A percentile compares a stretch with the other conserved stretches of the same genome.
These are phyloP conservation scores for Francoa sonchifolia DNA, from an alignment of 441 rosid species.

Conservation along the genomic window DNA sequence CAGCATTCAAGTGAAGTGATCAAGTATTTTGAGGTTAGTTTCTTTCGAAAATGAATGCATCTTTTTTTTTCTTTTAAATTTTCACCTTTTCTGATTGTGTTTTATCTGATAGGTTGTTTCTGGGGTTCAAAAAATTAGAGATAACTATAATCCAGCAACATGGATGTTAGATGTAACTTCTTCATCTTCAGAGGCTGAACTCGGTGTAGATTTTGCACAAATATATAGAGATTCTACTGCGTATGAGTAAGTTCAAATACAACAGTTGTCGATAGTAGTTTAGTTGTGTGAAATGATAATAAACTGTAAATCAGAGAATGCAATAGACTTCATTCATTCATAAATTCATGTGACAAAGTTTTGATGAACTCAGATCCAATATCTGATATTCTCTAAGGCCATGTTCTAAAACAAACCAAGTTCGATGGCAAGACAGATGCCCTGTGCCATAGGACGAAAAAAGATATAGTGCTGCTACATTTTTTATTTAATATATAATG, in stretches of 20 bases:
- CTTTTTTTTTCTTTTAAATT: neutral
- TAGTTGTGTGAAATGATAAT: neutral
- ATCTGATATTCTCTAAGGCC: no score
- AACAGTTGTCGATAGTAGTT: neutral
- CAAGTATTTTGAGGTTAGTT: constrained; percentile 63
- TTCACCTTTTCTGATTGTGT: neutral
- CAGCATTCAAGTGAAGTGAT: constrained; percentile 52
- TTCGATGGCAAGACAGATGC: no score
- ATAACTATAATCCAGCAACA: constrained; percentile 64
- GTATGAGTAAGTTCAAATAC: constrained; percentile 21
- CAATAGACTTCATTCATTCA: no score
- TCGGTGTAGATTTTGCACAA: constrained; percentile 33
- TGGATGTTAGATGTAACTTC: constrained; percentile 84
- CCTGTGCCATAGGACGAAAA: no score
- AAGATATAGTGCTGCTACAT: no score
- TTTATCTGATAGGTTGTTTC: constrained; percentile 54
- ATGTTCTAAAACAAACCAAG: no score
- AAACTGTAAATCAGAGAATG: no score
- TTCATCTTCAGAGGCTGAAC: constrained; percentile 31
- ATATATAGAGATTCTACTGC: constrained; percentile 32
- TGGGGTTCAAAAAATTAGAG: constrained; percentile 43
- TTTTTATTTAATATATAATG: no score
- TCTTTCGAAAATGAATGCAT: constrained; percentile 25
- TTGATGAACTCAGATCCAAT: no score
- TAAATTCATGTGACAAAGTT: no score